Conservation (phyloP, 305 asterid genomes). For the Ajuga reptans region DNA sequence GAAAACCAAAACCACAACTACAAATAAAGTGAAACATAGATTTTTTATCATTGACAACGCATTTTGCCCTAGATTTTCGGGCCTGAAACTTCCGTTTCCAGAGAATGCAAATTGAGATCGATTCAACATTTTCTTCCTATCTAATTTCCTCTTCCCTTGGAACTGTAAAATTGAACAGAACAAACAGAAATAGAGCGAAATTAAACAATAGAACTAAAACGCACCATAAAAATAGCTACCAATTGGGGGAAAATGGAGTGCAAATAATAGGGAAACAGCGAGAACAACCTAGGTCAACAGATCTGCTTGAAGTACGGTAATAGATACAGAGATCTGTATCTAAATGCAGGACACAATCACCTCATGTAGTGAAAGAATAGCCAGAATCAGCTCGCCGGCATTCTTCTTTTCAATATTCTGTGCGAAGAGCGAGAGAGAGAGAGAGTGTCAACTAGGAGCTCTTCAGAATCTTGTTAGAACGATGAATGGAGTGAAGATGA, state of each 20-base stretch:
- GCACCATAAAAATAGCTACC: background rate
- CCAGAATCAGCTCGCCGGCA: conserved; percentile 22
- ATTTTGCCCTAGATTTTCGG: conserved; percentile 68
- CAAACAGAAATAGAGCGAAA: background rate
- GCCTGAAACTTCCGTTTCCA: conserved; percentile 53
- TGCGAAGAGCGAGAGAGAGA: conserved; percentile 10
- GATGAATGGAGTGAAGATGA: conserved; percentile 14
- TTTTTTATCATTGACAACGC: conserved; percentile 72
- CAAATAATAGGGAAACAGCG: background rate
- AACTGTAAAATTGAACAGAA: conserved; percentile 8
- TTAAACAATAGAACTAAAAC: conserved; percentile 11
- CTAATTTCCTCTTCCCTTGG: background rate
- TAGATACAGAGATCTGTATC: conserved; percentile 25
- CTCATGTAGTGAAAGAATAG: conserved; percentile 17
- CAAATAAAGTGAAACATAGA: conserved; percentile 65
- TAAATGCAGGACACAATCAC: conserved; percentile 4
- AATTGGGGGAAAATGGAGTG: conserved; percentile 11
- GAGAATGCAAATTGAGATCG: conserved; percentile 45
- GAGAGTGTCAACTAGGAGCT: conserved; percentile 17
- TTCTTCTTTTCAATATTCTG: conserved; percentile 11
- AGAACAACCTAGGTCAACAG: conserved; percentile 25
- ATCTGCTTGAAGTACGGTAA: conserved; percentile 29
- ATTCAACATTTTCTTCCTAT: conserved; percentile 39
- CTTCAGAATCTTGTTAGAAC: conserved; percentile 12
- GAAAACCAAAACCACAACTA: conserved; percentile 64